A percentile compares a stretch with the other conserved stretches of the same genome.
Conservation (phyloP, 306 rosid genomes). For the Cicer bijugum region DNA sequence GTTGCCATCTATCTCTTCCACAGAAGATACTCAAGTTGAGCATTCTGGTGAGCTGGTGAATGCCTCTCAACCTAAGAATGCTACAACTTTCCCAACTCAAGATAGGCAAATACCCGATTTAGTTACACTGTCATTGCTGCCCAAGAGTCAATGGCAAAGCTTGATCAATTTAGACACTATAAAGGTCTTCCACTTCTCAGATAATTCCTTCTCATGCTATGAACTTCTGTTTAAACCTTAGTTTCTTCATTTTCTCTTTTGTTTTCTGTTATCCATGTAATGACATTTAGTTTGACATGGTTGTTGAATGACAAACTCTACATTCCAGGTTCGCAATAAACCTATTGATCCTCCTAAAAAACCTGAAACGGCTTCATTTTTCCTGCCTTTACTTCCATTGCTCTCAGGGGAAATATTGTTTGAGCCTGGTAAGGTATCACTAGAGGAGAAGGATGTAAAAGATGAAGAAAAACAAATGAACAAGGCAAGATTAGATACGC, state of each 20-base stretch:
- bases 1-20: slow-evolving; percentile 76
- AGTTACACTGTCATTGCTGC: slow-evolving; percentile 83
- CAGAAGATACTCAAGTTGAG: slow-evolving; percentile 56
- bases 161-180: slow-evolving; percentile 85
- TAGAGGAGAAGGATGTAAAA: slow-evolving; percentile 47
- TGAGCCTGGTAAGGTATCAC: slow-evolving; percentile 60
- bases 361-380: slow-evolving; percentile 96
- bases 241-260: slow-evolving; percentile 18
- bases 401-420: slow-evolving; percentile 91
- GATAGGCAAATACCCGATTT: slow-evolving; percentile 82
- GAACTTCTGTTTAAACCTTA: slow-evolving; percentile 11
- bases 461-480: slow-evolving; percentile 40
- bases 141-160: slow-evolving; percentile 97
- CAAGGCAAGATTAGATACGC: slow-evolving; percentile 48
- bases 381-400: slow-evolving; percentile 83
- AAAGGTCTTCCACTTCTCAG: slow-evolving; percentile 64
- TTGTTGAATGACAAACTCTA: slow-evolving; percentile 39
- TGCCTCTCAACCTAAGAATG: slow-evolving; percentile 50
- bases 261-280: slow-evolving; percentile 16
- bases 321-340: slow-evolving; percentile 81
- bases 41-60: slow-evolving; percentile 48
- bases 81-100: slow-evolving; percentile 43
- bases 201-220: slow-evolving; percentile 45
- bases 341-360: slow-evolving; percentile 94
- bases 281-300: slow-evolving; percentile 34